Evolutionary conservation across 345 rosid genomes (phyloP).

Genomic region (Xanthoceras sorbifolium): DNA sequence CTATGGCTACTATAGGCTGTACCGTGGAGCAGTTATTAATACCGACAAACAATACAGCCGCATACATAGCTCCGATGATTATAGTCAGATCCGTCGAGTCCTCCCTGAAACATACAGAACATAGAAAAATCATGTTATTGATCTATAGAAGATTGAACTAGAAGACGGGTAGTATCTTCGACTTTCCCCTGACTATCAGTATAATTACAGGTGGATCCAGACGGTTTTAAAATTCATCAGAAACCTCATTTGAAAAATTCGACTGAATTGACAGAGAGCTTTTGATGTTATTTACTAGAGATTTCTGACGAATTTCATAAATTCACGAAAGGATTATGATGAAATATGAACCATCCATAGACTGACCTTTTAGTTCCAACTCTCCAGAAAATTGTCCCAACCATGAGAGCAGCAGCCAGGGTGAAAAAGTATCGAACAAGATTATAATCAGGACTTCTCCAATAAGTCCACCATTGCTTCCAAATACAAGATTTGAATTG

Average conservation of each 20-base stretch:
- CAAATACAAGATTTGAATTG: slow-evolving; percentile 70
- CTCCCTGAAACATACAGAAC: slow-evolving; percentile 35
- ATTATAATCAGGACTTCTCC: slow-evolving; percentile 81
- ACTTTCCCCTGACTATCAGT: too few species aligned
- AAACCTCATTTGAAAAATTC: not conserved
- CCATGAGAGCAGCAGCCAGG: slow-evolving; percentile 46
- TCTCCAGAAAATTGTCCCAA: slow-evolving; percentile 66
- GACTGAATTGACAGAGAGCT: too few species aligned
- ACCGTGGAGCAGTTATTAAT: slow-evolving; percentile 68
- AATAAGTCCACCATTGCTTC: slow-evolving; percentile 73
- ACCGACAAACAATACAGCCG: slow-evolving; percentile 60
- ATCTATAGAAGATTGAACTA: not conserved
- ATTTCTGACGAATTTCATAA: not conserved
- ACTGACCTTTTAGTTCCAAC: slow-evolving; percentile 56
- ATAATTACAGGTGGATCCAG: not conserved
- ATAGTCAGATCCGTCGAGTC: slow-evolving; percentile 45
- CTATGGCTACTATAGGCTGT: slow-evolving; percentile 63
- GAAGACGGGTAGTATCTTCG: too few species aligned
- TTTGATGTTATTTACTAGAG: too few species aligned
- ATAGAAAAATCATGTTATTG: not conserved
- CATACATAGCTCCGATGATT: slow-evolving; percentile 77
- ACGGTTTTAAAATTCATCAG: not conserved
- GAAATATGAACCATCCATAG: too few species aligned
- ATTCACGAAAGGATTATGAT: not conserved
- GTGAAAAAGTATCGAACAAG: slow-evolving; percentile 62